Conservation (phyloP, 2,329 filamentous ascomycete genomes). For the Diplodia scrobiculata region DNA sequence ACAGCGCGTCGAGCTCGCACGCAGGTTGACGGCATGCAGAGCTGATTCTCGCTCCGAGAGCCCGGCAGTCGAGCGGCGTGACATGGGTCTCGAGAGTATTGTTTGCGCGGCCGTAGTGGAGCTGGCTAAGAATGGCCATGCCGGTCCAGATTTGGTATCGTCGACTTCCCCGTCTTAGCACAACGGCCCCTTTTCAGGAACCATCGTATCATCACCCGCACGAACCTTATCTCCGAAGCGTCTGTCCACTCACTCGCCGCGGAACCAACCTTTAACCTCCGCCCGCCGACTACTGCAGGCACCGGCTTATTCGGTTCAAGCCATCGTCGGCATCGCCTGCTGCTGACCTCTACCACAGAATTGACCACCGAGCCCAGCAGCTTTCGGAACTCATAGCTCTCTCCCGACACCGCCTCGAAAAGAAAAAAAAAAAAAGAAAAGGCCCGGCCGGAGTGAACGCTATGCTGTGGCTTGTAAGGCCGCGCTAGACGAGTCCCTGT, state of each 20-base stretch:
- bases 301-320: not conserved
- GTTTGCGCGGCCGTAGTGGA: not conserved
- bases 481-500: not conserved
- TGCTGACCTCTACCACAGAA: not conserved
- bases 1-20: not conserved
- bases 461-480: too few species aligned
- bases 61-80: not conserved
- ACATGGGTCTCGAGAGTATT: not conserved
- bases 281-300: not conserved
- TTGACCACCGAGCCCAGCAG: not conserved
- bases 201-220: not conserved
- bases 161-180: not conserved
- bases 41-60: not conserved
- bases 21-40: not conserved
- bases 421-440: not conserved
- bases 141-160: not conserved
- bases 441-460: too few species aligned
- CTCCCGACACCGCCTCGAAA: too few species aligned
- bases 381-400: not conserved
- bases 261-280: not conserved
- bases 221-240: not conserved
- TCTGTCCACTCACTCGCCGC: not conserved
- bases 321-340: not conserved
- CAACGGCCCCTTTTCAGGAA: constrained; percentile 4
- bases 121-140: not conserved